A percentile compares a stretch with the other conserved stretches of the same genome.
Conservation (phyloP, 306 rosid genomes). For the Dryas drummondii region DNA sequence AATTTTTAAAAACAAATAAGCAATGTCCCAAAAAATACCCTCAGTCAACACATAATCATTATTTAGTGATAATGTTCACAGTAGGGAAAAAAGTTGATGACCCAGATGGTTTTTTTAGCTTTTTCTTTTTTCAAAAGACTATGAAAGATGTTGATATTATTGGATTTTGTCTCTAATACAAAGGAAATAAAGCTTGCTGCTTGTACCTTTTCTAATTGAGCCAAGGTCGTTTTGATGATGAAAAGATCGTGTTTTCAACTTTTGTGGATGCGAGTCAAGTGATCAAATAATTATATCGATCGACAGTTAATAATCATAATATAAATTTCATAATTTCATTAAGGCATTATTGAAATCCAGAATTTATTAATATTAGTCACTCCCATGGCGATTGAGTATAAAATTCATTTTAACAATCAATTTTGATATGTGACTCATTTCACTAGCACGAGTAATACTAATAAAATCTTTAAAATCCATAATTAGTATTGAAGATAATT, state of each 20-base stretch:
- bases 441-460: neutral
- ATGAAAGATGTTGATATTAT: conserved; percentile 13
- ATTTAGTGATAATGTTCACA: conserved; percentile 2
- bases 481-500: neutral
- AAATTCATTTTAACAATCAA: too few species aligned
- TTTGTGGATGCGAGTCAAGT: conserved; percentile 14
- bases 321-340: neutral
- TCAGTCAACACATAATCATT: neutral
- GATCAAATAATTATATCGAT: neutral
- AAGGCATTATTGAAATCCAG: too few species aligned
- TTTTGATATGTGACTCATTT: too few species aligned
- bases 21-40: neutral
- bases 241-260: neutral
- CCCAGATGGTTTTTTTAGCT: neutral
- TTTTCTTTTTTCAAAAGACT: conserved; percentile 2
- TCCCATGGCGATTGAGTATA: too few species aligned
- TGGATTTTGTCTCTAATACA: conserved; percentile 10
- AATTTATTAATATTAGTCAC: too few species aligned
- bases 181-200: neutral
- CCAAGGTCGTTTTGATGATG: neutral
- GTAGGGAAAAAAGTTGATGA: neutral
- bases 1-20: too few species aligned
- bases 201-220: neutral
- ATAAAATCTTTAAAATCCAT: neutral
- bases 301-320: neutral